Base-by-base conservation (phyloP, 73 alveolate species). In the Paramecium biaurelia region DNA sequence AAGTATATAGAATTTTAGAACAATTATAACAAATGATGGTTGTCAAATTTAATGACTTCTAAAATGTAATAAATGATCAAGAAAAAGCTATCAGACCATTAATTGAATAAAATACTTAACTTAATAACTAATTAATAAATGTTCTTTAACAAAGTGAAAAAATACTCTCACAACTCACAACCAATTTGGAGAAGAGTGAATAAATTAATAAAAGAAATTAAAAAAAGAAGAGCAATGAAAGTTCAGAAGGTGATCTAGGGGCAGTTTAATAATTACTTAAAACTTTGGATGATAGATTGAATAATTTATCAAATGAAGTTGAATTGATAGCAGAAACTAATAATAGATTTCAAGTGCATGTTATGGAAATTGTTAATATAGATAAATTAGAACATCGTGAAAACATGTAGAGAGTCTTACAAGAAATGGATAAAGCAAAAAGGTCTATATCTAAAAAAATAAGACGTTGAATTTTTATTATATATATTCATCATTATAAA, bases 301-400 rank as follows among this genome's bases (percentile, higher is more conserved):
- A 37, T 37, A 38, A 30, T 34, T 37, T 72, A 12, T 32, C 86
- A 4, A 37, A 72, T 34, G 86, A 72, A 35, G 86, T 72, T 8
- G 86, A 72, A 5, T 5, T 28, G 58, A 72, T 72, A 32, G 86
- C 86, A 28, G 35, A 30, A 34, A 28, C 56, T 6, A 72, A 72
- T 0, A 35, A 72, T 35, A 72, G 58, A 38, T 72, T 72, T 20
- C 38, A 72, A 38, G 58, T 72, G 5, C 56, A 72, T 72, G 56
- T 72, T 1, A 38, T 72, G 56, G 86, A 72, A 20, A 72, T 72
- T 8, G 86, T 72, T 0, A 72, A 72, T 20, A 21, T 35, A 34
- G 86, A 72, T 72, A 72, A 72, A 37, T n/a, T 72, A 38, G 86
- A 72, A 10, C 56, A 72, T 72, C 56, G 86, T 28, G 86, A 72